Evolutionary conservation across 1,284 basidiomycete species (phyloP).

Genomic region (Trametes sp.): DNA sequence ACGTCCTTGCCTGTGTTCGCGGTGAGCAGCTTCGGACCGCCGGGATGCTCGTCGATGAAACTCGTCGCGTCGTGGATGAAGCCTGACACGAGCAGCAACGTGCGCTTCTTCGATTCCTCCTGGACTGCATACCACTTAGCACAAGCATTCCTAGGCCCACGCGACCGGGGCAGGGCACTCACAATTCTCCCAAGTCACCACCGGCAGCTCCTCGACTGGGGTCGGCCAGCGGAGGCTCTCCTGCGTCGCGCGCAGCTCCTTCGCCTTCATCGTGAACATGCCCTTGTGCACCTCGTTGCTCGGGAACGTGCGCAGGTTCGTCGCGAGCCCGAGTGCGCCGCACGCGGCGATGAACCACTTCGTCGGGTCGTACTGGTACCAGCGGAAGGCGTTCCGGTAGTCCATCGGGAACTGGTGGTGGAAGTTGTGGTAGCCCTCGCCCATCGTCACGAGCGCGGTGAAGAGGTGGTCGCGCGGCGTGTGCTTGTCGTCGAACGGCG

Average conservation of each 20-base stretch:
- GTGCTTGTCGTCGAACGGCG: conserved; percentile 95
- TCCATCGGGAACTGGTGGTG: conserved; percentile 96
- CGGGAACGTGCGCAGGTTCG: conserved; percentile 91
- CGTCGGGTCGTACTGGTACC: conserved; percentile 90
- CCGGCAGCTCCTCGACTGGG: conserved; percentile 76
- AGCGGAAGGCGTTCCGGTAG: conserved; percentile 92
- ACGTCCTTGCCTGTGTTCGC: conserved; percentile 82
- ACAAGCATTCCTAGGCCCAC: background rate
- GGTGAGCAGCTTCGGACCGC: conserved; percentile 71
- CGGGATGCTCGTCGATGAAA: conserved; percentile 92
- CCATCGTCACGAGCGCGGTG: conserved; percentile 88
- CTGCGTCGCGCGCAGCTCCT: conserved; percentile 77
- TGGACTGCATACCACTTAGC: conserved; percentile 58
- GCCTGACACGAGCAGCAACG: conserved; percentile 85
- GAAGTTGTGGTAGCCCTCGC: conserved; percentile 98
- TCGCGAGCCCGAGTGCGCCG: conserved; percentile 76
- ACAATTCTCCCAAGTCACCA: conserved; percentile 90
- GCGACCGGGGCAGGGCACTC: conserved; percentile 43
- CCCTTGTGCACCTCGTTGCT: conserved; percentile 95
- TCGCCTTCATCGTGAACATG: conserved; percentile 91
- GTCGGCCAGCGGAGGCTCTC: conserved; percentile 82
- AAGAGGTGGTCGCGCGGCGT: conserved; percentile 88
- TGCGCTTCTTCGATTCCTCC: conserved; percentile 77
- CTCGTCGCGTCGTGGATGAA: conserved; percentile 90
- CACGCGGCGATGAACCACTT: conserved; percentile 90